Percentiles rank a stretch among this genome's conserved stretches.
phyloP scores from a whole-genome alignment of 2,329 filamentous ascomycete species.

The Diplodia sapinea region DNA sequence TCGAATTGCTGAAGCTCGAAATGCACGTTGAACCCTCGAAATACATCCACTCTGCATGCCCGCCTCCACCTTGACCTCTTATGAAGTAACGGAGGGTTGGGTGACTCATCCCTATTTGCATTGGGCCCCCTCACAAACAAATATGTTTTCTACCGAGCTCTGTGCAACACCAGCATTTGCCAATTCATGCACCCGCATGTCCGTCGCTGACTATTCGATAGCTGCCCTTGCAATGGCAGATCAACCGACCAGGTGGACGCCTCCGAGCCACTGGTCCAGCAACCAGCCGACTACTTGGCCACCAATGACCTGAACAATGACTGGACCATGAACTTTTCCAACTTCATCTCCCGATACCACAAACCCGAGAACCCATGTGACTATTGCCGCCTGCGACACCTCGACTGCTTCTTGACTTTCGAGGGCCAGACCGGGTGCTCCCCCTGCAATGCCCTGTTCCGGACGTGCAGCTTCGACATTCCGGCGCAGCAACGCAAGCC shows the following conservation, averaged over 20 bases:
- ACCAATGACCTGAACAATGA: slow-evolving; percentile 37
- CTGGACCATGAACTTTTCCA: slow-evolving; percentile 52
- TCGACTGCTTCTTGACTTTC: slow-evolving; percentile 55
- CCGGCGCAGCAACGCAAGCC: slow-evolving; percentile 40
- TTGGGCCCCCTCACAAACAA: background rate
- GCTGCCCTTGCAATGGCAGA: slow-evolving; percentile 37
- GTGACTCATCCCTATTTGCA: background rate
- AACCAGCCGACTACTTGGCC: slow-evolving; percentile 28
- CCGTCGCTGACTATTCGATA: slow-evolving; percentile 28
- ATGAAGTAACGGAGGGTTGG: background rate
- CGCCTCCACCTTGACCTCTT: background rate
- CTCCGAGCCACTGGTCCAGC: background rate
- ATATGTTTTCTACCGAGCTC: background rate
- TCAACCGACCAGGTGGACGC: slow-evolving; percentile 13
- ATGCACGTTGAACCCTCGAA: background rate
- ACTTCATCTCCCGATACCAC: slow-evolving; percentile 55
- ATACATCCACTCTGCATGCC: background rate
- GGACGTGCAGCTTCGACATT: slow-evolving; percentile 56
- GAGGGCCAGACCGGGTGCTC: slow-evolving; percentile 51
- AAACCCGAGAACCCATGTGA: slow-evolving; percentile 55
- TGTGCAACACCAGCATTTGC: background rate
- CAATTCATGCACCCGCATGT: background rate
- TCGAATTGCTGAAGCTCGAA: background rate
- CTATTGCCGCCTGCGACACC: slow-evolving; percentile 54
- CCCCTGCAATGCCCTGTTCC: slow-evolving; percentile 55